Evolutionary conservation across 345 rosid genomes (phyloP).

Genomic region (Eucalyptus coolabah): DNA sequence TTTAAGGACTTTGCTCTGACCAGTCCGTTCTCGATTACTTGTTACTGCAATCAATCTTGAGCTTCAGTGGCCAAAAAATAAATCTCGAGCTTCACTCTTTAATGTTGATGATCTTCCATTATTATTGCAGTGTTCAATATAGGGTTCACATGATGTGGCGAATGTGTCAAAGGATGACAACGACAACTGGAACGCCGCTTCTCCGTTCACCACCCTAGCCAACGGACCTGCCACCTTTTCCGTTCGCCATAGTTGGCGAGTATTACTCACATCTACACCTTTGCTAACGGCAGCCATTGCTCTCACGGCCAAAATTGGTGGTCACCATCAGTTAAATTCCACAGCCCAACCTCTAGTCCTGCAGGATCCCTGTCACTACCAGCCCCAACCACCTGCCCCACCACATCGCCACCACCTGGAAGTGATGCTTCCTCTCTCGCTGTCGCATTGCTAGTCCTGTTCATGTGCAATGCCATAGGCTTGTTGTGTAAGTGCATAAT

Average conservation of each 20-base stretch:
- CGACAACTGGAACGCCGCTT: conserved; percentile 4
- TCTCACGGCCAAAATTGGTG: conserved; percentile 5
- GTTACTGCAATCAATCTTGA: neutral
- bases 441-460: neutral
- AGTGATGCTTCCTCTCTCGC: neutral
- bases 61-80: neutral
- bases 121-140: conserved; percentile 12
- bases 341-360: neutral
- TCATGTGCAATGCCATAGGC: neutral
- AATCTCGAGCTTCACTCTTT: neutral
- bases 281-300: conserved; percentile 8
- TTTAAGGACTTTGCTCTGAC: rapidly evolving
- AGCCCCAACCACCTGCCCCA: neutral
- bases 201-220: neutral
- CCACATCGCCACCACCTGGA: neutral
- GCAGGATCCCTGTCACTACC: neutral
- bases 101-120: neutral
- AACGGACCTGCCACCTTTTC: conserved; percentile 6
- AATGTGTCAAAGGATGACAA: conserved; percentile 10
- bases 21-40: neutral
- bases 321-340: neutral
- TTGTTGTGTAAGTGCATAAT: neutral
- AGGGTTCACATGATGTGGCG: conserved; percentile 22
- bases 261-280: conserved; percentile 17
- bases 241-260: conserved; percentile 13